These are phyloP conservation scores for Paecilomyces niveus DNA, from an alignment of 2,329 filamentous ascomycete genomes.

Conservation along the genomic window DNA sequence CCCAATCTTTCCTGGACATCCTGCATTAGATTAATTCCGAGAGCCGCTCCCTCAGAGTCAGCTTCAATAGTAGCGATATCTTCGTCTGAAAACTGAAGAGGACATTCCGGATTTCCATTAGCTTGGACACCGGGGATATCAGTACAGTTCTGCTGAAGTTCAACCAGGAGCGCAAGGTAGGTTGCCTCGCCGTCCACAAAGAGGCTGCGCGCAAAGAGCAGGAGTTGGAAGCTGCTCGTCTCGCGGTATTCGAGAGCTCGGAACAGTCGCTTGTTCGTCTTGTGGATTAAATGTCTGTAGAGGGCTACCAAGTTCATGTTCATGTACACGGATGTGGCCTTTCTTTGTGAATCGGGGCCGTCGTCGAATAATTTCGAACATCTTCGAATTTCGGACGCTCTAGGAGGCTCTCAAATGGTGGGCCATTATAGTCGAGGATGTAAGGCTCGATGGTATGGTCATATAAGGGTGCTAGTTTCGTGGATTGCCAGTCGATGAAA, in stretches of 20 bases:
- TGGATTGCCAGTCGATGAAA: slow-evolving; percentile 2
- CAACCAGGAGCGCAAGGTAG: slow-evolving; percentile 12
- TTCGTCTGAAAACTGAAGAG: slow-evolving; percentile 15
- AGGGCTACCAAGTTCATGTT: slow-evolving; percentile 21
- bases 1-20: slow-evolving; percentile 15
- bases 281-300: slow-evolving; percentile 19
- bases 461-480: background rate
- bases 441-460: background rate
- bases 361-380: slow-evolving; percentile 11
- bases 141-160: slow-evolving; percentile 19
- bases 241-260: slow-evolving; percentile 24
- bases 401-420: slow-evolving; percentile 4
- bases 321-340: slow-evolving; percentile 18
- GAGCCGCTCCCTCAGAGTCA: slow-evolving; percentile 16
- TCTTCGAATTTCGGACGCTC: slow-evolving; percentile 19
- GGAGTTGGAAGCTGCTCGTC: slow-evolving; percentile 18
- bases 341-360: slow-evolving; percentile 11
- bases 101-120: slow-evolving; percentile 6
- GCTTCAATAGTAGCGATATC: slow-evolving; percentile 16
- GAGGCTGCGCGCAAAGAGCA: slow-evolving; percentile 24
- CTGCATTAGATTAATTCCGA: slow-evolving; percentile 22
- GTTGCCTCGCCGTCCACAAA: slow-evolving; percentile 27
- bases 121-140: slow-evolving; percentile 12
- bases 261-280: slow-evolving; percentile 17
- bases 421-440: slow-evolving; percentile 1